phyloP scores from a whole-genome alignment of 139 green algal genomes.

The Volvox reticuliferus region DNA sequence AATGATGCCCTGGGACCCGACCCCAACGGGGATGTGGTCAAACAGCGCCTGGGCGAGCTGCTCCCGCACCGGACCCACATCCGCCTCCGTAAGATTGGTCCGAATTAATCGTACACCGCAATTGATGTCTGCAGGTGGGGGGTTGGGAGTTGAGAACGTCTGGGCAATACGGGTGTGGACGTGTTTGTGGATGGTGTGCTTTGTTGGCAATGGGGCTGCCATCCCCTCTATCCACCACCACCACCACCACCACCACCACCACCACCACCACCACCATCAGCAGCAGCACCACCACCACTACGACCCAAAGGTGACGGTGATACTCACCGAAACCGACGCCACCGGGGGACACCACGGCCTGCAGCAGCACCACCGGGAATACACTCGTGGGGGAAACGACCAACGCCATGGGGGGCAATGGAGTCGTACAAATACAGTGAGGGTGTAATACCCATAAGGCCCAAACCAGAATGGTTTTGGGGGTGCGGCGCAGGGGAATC shows the following conservation, averaged over 20 bases:
- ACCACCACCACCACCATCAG: too few species aligned
- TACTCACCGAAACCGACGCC: constrained; percentile 74
- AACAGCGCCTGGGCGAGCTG: constrained; percentile 89
- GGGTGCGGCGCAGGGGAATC: too few species aligned
- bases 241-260: too few species aligned
- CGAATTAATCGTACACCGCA: constrained; percentile 91
- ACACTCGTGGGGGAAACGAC: too few species aligned
- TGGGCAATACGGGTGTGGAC: background rate
- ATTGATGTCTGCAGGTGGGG: constrained; percentile 84
- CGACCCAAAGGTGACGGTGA: too few species aligned
- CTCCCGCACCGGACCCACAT: constrained; percentile 83
- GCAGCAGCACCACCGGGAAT: background rate
- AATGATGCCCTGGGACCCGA: constrained; percentile 90
- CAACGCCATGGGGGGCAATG: too few species aligned
- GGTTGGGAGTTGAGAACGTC: background rate
- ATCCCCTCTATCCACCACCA: too few species aligned
- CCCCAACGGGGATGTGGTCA: constrained; percentile 95
- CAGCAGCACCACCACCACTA: background rate
- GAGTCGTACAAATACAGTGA: too few species aligned
- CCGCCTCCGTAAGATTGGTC: constrained; percentile 87
- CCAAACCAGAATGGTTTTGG: too few species aligned
- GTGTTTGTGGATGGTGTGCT: too few species aligned
- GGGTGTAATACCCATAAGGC: too few species aligned
- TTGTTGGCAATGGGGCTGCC: background rate
- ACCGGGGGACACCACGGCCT: constrained; percentile 88